These are phyloP conservation scores for Tricholoma furcatifolium DNA, from an alignment of 768 basidiomycete genomes.

Conservation along the genomic window DNA sequence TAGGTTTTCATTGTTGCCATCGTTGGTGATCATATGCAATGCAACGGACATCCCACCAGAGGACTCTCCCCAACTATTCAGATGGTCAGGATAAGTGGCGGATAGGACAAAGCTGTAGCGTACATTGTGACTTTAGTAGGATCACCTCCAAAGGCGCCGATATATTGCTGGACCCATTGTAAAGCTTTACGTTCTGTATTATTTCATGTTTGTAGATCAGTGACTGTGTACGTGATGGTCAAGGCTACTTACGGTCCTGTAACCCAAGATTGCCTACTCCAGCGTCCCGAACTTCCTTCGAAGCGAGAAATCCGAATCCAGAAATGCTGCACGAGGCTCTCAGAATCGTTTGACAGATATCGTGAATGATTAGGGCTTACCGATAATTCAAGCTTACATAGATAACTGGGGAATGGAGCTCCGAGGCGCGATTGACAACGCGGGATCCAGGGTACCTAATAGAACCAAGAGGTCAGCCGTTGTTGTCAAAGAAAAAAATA, in stretches of 20 bases:
- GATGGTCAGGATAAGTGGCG: background rate
- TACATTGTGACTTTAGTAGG: conserved; percentile 44
- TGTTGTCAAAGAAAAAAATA: conserved; percentile 18
- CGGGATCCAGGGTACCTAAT: conserved; percentile 32
- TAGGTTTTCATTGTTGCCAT: conserved; percentile 40
- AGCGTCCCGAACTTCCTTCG: conserved; percentile 41
- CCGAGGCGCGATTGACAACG: conserved; percentile 43
- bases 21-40: conserved; percentile 47
- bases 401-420: conserved; percentile 42
- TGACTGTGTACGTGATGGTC: no score
- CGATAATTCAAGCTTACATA: conserved; percentile 56
- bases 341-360: conserved; percentile 1
- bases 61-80: conserved; percentile 51
- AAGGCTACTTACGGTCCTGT: conserved; percentile 40
- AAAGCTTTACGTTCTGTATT: conserved; percentile 51
- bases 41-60: conserved; percentile 55
- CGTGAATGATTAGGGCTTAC: conserved; percentile 14
- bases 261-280: conserved; percentile 58
- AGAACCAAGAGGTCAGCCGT: background rate
- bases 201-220: conserved; percentile 13
- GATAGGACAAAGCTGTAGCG: conserved; percentile 14
- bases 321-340: background rate
- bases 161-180: conserved; percentile 61
- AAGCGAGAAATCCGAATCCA: conserved; percentile 43
- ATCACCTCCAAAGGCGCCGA: conserved; percentile 59